Conservation (phyloP, 2,329 filamentous ascomycete genomes). For the Xylaria polymorpha region DNA sequence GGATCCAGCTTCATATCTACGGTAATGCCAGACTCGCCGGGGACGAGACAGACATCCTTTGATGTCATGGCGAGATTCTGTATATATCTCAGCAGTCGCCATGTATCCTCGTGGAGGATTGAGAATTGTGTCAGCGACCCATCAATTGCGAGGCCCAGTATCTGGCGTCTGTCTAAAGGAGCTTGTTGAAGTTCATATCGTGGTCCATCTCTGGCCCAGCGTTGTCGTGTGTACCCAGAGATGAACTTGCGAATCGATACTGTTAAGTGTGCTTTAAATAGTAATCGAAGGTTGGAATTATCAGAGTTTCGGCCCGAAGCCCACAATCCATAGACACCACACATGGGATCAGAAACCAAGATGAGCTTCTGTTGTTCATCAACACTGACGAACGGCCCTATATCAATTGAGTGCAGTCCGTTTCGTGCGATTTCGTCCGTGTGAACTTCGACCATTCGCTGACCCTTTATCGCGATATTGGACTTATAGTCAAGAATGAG, state of each 20-base stretch:
- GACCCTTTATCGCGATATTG: conserved; percentile 47
- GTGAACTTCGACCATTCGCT: conserved; percentile 56
- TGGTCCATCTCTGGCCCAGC: conserved; percentile 57
- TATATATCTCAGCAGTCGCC: conserved; percentile 77
- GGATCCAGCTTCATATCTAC: conserved; percentile 53
- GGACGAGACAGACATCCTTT: conserved; percentile 54
- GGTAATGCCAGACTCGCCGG: neutral
- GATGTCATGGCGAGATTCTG: conserved; percentile 72
- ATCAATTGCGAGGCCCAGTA: conserved; percentile 75
- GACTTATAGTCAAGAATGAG: conserved; percentile 63
- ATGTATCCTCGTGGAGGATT: conserved; percentile 70
- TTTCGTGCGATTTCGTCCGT: conserved; percentile 59
- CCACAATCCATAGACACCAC: conserved; percentile 63
- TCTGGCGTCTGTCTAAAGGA: conserved; percentile 60
- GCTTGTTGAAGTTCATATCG: conserved; percentile 59
- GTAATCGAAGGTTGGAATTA: conserved; percentile 54
- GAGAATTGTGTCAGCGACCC: conserved; percentile 77
- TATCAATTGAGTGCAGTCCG: conserved; percentile 60
- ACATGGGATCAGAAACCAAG: conserved; percentile 61
- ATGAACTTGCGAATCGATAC: conserved; percentile 68
- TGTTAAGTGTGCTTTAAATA: conserved; percentile 69
- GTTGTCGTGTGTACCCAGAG: conserved; percentile 63
- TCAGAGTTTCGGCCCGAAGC: conserved; percentile 56
- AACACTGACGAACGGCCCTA: conserved; percentile 47
- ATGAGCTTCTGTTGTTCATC: conserved; percentile 55